Base-by-base conservation (phyloP, 345 rosid species). In the Eucalyptus erythrocorys region DNA sequence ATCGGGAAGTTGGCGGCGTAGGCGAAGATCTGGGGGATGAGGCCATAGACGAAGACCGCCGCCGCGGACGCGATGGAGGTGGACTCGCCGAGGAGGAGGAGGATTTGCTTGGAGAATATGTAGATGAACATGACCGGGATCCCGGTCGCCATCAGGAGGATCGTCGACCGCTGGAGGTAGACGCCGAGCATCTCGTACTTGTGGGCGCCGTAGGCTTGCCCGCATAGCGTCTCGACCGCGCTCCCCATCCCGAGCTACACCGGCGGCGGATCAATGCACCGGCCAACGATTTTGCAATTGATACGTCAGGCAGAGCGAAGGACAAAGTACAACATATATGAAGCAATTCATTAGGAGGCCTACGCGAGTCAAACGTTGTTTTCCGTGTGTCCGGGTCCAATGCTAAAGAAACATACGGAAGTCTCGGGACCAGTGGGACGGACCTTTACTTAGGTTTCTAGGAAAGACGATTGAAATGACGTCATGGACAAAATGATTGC, bases 181-280 rank as follows among this genome's bases (percentile, higher is more conserved):
- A 95, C 66, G 4, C 99, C 99, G 10, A 96, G 92, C 96, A 94
- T 93, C 8, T 92, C 95, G 82, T 91, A 93, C 76, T 93, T 94
- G 26, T 92, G 93, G 32, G 97, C 98, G 27, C 99, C 98, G 34
- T 92, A 95, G 1, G 97, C 97, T 94, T 96, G 99, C 26, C 99
- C 98, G 79, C 99, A 95, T 66, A 95, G 85, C 7, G 99, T 96
- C 86, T 95, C 98, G 37, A 95, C 97, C 1, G 99, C 98, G 88
- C 99, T 96, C 91, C 99, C 99, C 98, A 95, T 95, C 42, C 97
- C 97, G 49, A 95, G 92, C 97, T 94, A 89, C 66, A 19, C 11
- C 21, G 30, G 4, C 16, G 30, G 84, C 27, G 9, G 24, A 40
- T 21, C 84, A 76, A 40, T 40, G 30, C 81, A 71, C 45, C 12